A percentile compares a stretch with the other conserved stretches of the same genome.
These are phyloP conservation scores for Inosperma sp. DNA, from an alignment of 768 basidiomycete species.

Conservation along the genomic window DNA sequence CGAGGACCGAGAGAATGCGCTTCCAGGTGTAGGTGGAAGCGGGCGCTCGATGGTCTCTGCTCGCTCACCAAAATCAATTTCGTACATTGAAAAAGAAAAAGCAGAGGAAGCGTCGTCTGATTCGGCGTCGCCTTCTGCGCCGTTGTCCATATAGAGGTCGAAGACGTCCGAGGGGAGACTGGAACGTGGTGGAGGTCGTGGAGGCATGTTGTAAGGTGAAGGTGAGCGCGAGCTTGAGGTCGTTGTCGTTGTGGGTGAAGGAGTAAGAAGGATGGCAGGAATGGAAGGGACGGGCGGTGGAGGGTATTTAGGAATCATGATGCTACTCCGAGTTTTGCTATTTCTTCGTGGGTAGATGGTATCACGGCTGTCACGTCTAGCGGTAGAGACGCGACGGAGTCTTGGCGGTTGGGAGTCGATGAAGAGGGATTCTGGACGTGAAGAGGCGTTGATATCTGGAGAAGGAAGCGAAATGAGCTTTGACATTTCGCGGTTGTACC, in stretches of 20 bases:
- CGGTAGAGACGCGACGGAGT: conserved; percentile 33
- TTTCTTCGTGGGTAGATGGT: conserved; percentile 32
- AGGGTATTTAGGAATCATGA: conserved; percentile 36
- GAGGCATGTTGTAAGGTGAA: no score
- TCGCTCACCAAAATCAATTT: no score
- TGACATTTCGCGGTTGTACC: conserved; percentile 10
- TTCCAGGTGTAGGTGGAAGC: no score
- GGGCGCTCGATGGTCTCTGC: no score
- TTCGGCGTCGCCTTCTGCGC: no score
- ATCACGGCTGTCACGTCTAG: conserved; percentile 19
- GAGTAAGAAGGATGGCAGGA: conserved; percentile 30
- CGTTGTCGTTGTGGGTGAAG: conserved; percentile 15
- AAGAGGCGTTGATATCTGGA: conserved; percentile 12
- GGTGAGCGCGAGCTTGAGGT: conserved; percentile 21
- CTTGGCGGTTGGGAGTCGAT: conserved; percentile 31
- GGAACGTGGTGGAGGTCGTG: no score
- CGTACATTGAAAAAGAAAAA: no score
- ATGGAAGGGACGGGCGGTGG: conserved; percentile 35
- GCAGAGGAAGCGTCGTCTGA: no score
- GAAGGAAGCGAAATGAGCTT: conserved; percentile 11
- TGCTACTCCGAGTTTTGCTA: conserved; percentile 26
- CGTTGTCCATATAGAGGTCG: no score
- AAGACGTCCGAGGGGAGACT: no score
- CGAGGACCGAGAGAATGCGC: no score
- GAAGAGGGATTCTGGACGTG: conserved; percentile 14